Conservation (phyloP, 139 green algal species). For the Chlorella sp. region DNA sequence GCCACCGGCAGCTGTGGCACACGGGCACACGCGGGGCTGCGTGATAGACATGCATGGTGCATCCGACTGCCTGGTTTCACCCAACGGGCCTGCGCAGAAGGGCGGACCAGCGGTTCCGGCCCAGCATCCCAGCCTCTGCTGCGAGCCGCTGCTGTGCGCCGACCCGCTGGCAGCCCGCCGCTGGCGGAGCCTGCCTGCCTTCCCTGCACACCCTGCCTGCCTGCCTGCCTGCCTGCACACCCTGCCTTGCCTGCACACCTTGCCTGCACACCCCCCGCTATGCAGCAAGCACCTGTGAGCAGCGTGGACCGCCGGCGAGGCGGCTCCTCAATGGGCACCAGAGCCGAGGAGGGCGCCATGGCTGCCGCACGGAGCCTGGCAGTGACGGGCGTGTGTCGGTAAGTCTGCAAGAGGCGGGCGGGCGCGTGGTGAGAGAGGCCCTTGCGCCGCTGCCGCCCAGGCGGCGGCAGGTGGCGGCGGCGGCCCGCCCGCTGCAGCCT, state of each 20-base stretch:
- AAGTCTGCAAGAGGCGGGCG: not conserved
- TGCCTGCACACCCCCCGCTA: not conserved
- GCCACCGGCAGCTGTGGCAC: not conserved
- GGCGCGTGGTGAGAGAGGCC: not conserved
- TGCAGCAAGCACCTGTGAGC: not conserved
- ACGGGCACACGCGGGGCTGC: too few species aligned
- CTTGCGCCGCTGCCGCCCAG: not conserved
- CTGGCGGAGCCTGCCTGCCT: too few species aligned
- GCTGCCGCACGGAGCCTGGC: not conserved
- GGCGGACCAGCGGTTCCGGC: too few species aligned
- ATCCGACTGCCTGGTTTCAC: too few species aligned
- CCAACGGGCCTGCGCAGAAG: too few species aligned
- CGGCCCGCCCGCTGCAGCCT: not conserved
- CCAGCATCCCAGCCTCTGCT: too few species aligned
- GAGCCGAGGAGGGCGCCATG: not conserved
- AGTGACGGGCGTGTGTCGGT: not conserved
- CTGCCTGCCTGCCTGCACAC: not conserved
- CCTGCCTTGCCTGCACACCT: not conserved
- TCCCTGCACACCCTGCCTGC: too few species aligned
- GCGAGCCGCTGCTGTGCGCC: too few species aligned
- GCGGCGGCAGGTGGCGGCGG: not conserved
- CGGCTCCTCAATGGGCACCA: conserved; percentile 47
- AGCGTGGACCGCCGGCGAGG: conserved; percentile 22
- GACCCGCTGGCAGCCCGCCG: too few species aligned
- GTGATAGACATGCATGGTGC: too few species aligned